These are phyloP conservation scores for Ambrosia artemisiifolia DNA, from an alignment of 129 eudicot species.

Conservation along the genomic window DNA sequence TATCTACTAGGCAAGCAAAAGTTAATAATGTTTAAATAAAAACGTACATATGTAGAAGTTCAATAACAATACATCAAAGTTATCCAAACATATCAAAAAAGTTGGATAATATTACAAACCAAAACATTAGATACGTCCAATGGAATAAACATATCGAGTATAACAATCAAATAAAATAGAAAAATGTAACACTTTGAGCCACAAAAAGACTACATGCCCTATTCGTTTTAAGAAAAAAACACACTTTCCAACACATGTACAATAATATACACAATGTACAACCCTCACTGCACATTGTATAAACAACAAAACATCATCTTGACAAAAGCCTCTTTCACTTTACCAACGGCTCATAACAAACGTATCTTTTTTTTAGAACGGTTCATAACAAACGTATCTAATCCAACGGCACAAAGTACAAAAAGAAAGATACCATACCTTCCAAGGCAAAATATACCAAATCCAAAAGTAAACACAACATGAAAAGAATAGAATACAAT, in stretches of 20 bases:
- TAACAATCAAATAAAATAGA: too few relatives aligned
- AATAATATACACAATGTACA: not conserved
- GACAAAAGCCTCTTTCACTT: slow-evolving; percentile 3
- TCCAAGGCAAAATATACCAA: not conserved
- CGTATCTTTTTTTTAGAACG: not conserved
- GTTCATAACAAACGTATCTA: not conserved
- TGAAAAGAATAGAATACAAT: not conserved
- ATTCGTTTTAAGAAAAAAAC: too few relatives aligned
- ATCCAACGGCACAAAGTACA: not conserved
- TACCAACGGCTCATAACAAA: not conserved
- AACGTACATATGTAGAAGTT: too few relatives aligned
- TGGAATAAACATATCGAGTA: too few relatives aligned
- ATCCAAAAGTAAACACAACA: slow-evolving; percentile 18
- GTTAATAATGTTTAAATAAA: too few relatives aligned
- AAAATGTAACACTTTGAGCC: too few relatives aligned
- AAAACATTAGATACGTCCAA: too few relatives aligned
- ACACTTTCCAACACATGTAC: too few relatives aligned
- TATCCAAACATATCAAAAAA: too few relatives aligned
- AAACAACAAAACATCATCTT: not conserved
- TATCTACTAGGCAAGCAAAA: too few relatives aligned
- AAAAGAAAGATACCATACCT: not conserved
- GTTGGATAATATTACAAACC: too few relatives aligned
- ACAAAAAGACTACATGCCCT: not conserved
- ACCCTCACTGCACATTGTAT: not conserved
- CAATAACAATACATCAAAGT: too few relatives aligned